These are phyloP conservation scores for Exophiala phaeomuriformis DNA, from an alignment of 2,329 filamentous ascomycete genomes.

Conservation along the genomic window DNA sequence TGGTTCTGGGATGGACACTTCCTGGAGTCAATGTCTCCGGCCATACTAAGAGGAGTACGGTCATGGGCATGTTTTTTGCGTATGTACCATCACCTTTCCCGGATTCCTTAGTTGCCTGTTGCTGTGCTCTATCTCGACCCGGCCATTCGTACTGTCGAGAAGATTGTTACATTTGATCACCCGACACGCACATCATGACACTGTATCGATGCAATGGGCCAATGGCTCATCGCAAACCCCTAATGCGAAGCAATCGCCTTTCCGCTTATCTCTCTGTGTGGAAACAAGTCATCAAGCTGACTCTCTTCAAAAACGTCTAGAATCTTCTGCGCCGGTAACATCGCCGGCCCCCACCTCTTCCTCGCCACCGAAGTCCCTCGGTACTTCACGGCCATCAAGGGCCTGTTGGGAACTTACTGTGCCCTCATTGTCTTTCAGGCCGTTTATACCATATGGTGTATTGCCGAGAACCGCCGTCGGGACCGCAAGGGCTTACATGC, in stretches of 20 bases:
- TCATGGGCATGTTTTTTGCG: constrained; percentile 45
- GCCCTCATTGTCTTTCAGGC: constrained; percentile 35
- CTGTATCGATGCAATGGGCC: too few species aligned
- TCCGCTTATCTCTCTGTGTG: too few species aligned
- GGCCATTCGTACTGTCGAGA: too few species aligned
- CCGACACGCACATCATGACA: too few species aligned
- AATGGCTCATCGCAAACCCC: too few species aligned
- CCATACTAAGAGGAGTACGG: constrained; percentile 46
- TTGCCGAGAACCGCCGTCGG: constrained; percentile 16
- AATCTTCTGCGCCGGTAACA: constrained; percentile 45
- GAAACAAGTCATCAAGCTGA: too few species aligned
- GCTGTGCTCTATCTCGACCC: too few species aligned
- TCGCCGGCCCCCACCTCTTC: constrained; percentile 44
- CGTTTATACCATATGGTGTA: constrained; percentile 24
- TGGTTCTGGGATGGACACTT: constrained; percentile 48
- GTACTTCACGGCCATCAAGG: constrained; percentile 41
- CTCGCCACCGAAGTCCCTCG: constrained; percentile 39
- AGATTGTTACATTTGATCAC: too few species aligned
- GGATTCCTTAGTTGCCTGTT: too few species aligned
- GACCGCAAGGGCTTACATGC: constrained; percentile 8
- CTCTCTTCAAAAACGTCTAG: constrained; percentile 23
- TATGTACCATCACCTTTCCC: constrained; percentile 2
- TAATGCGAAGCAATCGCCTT: too few species aligned
- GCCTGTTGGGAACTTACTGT: constrained; percentile 39
- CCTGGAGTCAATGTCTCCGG: constrained; percentile 43